Percentiles rank a stretch among this genome's conserved stretches.
These are phyloP conservation scores for Alternaria viburni DNA, from an alignment of 2,329 filamentous ascomycete genomes.

Conservation along the genomic window DNA sequence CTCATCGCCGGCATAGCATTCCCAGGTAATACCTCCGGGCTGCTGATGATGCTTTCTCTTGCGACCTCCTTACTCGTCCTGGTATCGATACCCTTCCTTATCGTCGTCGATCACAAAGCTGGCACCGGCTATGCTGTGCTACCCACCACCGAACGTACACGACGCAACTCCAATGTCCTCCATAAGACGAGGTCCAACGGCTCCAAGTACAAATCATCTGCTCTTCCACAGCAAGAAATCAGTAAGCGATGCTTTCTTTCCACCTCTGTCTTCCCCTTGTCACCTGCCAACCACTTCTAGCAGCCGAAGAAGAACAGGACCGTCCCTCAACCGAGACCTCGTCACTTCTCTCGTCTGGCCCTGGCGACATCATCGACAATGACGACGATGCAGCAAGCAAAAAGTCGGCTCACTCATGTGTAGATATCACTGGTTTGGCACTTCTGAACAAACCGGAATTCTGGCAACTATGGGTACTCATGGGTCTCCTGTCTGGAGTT, in stretches of 20 bases:
- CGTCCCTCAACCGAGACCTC: slow-evolving; percentile 74
- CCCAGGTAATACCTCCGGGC: slow-evolving; percentile 80
- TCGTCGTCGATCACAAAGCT: slow-evolving; percentile 71
- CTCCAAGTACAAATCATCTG: slow-evolving; percentile 50
- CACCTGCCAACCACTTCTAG: slow-evolving; percentile 43
- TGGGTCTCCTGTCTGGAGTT: slow-evolving; percentile 90
- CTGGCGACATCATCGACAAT: slow-evolving; percentile 57
- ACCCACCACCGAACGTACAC: slow-evolving; percentile 56
- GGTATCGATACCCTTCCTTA: slow-evolving; percentile 82
- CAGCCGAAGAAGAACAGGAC: slow-evolving; percentile 44
- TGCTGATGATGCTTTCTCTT: slow-evolving; percentile 78
- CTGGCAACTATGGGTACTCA: slow-evolving; percentile 87
- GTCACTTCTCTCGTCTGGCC: slow-evolving; percentile 73
- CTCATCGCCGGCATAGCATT: slow-evolving; percentile 77
- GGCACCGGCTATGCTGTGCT: slow-evolving; percentile 64
- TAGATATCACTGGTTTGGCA: slow-evolving; percentile 88
- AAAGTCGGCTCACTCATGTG: slow-evolving; percentile 75
- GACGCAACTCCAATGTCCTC: slow-evolving; percentile 53
- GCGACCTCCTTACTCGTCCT: slow-evolving; percentile 81
- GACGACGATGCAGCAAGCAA: slow-evolving; percentile 60
- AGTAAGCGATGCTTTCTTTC: slow-evolving; percentile 60
- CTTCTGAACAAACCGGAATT: slow-evolving; percentile 78
- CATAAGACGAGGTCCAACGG: slow-evolving; percentile 57
- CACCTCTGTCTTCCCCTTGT: slow-evolving; percentile 21
- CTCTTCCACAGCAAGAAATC: slow-evolving; percentile 59